Evolutionary conservation across 257 asterid genomes (phyloP).

Genomic region (Solanum pinnatisectum): DNA sequence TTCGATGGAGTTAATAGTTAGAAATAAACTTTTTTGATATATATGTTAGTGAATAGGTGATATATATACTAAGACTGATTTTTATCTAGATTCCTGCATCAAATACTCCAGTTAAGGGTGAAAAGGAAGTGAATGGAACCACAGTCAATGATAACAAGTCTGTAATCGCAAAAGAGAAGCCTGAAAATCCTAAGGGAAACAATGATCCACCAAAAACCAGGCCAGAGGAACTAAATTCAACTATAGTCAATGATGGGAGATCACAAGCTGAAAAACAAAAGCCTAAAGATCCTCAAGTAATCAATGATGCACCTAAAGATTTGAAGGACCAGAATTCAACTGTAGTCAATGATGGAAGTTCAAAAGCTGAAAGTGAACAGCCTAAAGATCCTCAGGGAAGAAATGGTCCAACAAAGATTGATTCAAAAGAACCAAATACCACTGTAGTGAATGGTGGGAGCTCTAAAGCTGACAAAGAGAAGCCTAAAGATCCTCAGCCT

Average conservation of each 20-base stretch:
- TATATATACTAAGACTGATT: neutral
- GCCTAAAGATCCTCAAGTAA: neutral
- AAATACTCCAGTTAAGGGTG: slow-evolving; percentile 16
- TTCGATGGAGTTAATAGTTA: neutral
- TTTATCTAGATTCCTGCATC: slow-evolving; percentile 33
- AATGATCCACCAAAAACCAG: slow-evolving; percentile 16
- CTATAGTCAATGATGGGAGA: neutral
- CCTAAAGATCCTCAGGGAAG: slow-evolving; percentile 16
- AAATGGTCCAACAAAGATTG: slow-evolving; percentile 15
- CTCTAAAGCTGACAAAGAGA: neutral
- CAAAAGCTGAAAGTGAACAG: slow-evolving; percentile 18
- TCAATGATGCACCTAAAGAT: neutral
- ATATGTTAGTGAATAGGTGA: neutral
- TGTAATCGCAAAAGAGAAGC: slow-evolving; percentile 16
- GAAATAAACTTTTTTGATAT: neutral
- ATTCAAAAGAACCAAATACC: slow-evolving; percentile 11
- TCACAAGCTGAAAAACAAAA: neutral
- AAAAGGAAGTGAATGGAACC: slow-evolving; percentile 11
- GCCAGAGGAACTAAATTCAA: slow-evolving; percentile 7
- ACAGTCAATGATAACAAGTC: neutral
- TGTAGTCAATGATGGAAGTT: neutral
- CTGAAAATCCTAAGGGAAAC: slow-evolving; percentile 5
- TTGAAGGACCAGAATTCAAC: slow-evolving; percentile 1
- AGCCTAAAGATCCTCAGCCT: slow-evolving; percentile 17
- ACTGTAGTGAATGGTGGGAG: neutral